Conservation (phyloP, 495 filamentous ascomycete genomes). For the Penicillium arizonense region DNA sequence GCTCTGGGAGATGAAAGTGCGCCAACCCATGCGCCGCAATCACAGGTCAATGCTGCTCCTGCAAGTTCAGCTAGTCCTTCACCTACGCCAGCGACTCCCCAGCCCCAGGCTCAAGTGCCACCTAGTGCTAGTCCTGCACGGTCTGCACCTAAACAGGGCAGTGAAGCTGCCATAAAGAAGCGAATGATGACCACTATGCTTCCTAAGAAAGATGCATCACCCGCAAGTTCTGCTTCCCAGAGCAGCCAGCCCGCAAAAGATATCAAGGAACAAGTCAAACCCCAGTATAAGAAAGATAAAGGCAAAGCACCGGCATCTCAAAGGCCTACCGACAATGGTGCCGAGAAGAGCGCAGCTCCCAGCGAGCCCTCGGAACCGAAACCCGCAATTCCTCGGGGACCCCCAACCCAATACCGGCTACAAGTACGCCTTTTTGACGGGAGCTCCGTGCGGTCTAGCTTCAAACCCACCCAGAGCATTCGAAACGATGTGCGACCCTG, state of each 20-base stretch:
- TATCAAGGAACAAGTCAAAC: neutral
- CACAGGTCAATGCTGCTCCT: slow-evolving; percentile 10
- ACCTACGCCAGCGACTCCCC: neutral
- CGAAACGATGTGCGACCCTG: slow-evolving; percentile 67
- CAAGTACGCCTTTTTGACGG: slow-evolving; percentile 88
- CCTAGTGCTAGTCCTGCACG: neutral
- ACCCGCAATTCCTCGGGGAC: slow-evolving; percentile 15
- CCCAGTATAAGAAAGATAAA: slow-evolving; percentile 5
- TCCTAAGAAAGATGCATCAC: neutral
- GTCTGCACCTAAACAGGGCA: neutral
- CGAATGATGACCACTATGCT: neutral
- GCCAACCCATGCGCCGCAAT: slow-evolving; percentile 1
- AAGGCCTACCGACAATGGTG: slow-evolving; percentile 15
- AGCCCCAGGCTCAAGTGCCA: neutral
- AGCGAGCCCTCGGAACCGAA: slow-evolving; percentile 12
- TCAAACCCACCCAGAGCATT: slow-evolving; percentile 64
- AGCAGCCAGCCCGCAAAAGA: neutral
- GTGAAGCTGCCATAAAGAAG: neutral
- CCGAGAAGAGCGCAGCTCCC: slow-evolving; percentile 1
- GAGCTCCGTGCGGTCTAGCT: slow-evolving; percentile 68
- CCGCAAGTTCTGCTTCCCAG: neutral
- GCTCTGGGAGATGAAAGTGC: slow-evolving; percentile 28
- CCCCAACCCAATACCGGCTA: slow-evolving; percentile 53
- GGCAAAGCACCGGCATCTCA: slow-evolving; percentile 7
- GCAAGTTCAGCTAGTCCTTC: slow-evolving; percentile 12